Evolutionary conservation across 208 protist genomes (phyloP), one percentile per base, ranked within the genome.

Genomic region (Trypanosoma rangeli): DNA sequence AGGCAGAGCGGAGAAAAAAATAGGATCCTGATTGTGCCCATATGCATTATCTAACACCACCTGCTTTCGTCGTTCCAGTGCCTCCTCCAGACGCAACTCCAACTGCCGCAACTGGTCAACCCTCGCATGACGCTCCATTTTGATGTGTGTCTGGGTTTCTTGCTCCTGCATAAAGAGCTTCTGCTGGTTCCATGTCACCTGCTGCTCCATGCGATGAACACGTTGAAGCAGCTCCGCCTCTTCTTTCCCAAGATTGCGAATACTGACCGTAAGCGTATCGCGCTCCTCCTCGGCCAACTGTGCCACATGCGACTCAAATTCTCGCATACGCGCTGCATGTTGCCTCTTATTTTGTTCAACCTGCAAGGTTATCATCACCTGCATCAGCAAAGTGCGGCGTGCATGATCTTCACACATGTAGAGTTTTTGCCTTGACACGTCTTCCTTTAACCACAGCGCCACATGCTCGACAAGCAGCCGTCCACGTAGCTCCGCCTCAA

Each of bases 401-500:
- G 35, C 16, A 15, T 69, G 64, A 22, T 62, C 53, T 42, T 69
- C 64, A 52, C 42, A 20, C 28, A 62, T 12, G 33, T 26, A 44
- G 0, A 54, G 7, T 28, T 62, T 69, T 20, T 48, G 13, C 22
- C 64, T 53, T 24, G 31, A 20, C 1, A 60, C 29, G 28, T 69
- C 39, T 20, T 69, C 64, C n/a, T 37, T 4, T 44, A 61, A 53
- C 52, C 64, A 69, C 24, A 62, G 1, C 15, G 48, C 20, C 18
- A 26, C 53, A 18, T 69, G 64, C 42, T 69, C 64, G 29, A 53
- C 24, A 52, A 69, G 35, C 31, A 69, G 22, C n/a, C 33, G 35
- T 18, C 64, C 64, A 54, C 52, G 54, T 7, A 69, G 13, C 39
- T 69, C 64, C 35, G 64, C 53, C 28, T 69, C 28, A 15, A 69